phyloP scores from a whole-genome alignment of 257 asterid genomes.

The Thymus quinquecostatus region DNA sequence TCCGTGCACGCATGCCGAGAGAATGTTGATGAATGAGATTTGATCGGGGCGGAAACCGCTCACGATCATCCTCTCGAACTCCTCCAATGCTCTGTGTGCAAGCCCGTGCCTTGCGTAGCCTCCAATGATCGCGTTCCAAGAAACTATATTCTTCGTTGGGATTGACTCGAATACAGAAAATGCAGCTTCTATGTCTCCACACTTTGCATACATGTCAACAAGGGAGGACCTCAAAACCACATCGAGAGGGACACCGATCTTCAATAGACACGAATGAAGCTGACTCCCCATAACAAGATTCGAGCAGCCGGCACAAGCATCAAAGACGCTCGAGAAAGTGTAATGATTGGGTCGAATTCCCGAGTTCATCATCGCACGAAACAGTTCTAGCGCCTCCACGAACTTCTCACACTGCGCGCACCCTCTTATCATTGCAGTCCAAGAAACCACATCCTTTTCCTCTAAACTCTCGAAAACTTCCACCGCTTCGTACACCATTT shows the following conservation, averaged over 20 bases:
- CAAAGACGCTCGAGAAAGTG: conserved; percentile 62
- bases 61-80: conserved; percentile 55
- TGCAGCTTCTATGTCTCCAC: conserved; percentile 67
- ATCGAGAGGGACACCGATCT: conserved; percentile 59
- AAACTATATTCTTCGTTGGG: conserved; percentile 54
- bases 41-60: conserved; percentile 56
- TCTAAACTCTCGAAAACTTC: conserved; percentile 40
- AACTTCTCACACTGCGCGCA: conserved; percentile 51
- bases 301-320: conserved; percentile 74
- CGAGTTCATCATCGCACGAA: conserved; percentile 53
- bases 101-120: conserved; percentile 76
- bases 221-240: conserved; percentile 65
- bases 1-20: conserved; percentile 76
- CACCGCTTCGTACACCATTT: conserved; percentile 54
- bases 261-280: conserved; percentile 55
- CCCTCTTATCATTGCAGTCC: conserved; percentile 85
- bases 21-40: conserved; percentile 62
- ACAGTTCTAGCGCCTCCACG: conserved; percentile 55
- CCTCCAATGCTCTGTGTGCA: conserved; percentile 56
- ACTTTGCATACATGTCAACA: conserved; percentile 78
- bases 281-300: conserved; percentile 67
- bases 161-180: conserved; percentile 49
- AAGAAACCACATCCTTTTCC: conserved; percentile 68
- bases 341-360: conserved; percentile 67
- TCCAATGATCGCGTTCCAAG: conserved; percentile 81